Conservation (phyloP, 441 rosid genomes). For the Capsella rubella region DNA sequence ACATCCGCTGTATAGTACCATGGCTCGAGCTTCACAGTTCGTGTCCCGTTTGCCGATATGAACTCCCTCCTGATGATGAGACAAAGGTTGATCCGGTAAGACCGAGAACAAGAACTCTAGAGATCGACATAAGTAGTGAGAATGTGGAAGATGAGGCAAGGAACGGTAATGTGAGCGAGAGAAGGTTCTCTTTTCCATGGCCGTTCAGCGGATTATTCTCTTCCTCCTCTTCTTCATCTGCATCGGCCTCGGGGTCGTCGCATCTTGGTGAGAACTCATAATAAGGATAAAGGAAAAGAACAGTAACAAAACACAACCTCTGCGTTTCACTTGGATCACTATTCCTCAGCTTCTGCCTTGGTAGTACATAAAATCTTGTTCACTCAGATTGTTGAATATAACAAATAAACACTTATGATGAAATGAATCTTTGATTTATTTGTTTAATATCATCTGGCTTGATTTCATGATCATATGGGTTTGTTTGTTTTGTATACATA, state of each 20-base stretch:
- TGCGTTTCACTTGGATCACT: slow-evolving; percentile 6
- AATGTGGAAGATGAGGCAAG: slow-evolving; percentile 44
- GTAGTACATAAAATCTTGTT: slow-evolving; percentile 38
- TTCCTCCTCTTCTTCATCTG: slow-evolving; percentile 45
- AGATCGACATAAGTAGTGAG: slow-evolving; percentile 37
- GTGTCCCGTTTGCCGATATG: slow-evolving; percentile 67
- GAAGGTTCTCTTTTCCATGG: slow-evolving; percentile 79
- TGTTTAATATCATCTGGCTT: slow-evolving; percentile 12
- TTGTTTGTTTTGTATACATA: not conserved
- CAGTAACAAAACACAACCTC: slow-evolving; percentile 35
- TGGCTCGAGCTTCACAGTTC: slow-evolving; percentile 78
- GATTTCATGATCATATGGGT: slow-evolving; percentile 1
- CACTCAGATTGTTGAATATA: slow-evolving; percentile 13
- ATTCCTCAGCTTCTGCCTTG: slow-evolving; percentile 8
- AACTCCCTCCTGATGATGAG: slow-evolving; percentile 64
- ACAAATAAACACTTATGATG: slow-evolving; percentile 7
- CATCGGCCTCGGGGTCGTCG: slow-evolving; percentile 37
- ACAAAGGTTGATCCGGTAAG: slow-evolving; percentile 59
- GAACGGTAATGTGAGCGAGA: slow-evolving; percentile 48
- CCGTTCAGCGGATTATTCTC: slow-evolving; percentile 72
- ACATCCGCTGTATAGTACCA: slow-evolving; percentile 58
- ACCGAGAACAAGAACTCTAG: slow-evolving; percentile 48
- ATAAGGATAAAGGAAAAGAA: slow-evolving; percentile 38
- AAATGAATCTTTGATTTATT: slow-evolving; percentile 8
- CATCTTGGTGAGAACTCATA: slow-evolving; percentile 45